Percentiles rank a stretch among this genome's conserved stretches.
Conservation (phyloP, 2,329 filamentous ascomycete genomes). For the Ceratocystis harringtonii region DNA sequence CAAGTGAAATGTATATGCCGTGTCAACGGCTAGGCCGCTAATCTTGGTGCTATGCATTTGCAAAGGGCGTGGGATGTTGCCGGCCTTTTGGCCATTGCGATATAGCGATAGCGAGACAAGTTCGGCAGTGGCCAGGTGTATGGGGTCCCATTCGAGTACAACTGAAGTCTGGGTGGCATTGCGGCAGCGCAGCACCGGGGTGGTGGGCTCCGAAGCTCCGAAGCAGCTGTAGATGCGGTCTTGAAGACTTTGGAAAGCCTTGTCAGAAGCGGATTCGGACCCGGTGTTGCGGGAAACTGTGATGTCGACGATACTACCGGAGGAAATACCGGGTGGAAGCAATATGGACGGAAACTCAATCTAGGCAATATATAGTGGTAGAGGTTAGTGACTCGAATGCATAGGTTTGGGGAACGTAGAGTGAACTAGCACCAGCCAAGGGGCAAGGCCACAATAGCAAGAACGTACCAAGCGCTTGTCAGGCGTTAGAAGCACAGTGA, state of each 20-base stretch:
- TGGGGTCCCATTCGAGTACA: slow-evolving; percentile 94
- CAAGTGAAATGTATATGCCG: slow-evolving; percentile 88
- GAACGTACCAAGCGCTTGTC: slow-evolving; percentile 80
- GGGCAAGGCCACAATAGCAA: background rate
- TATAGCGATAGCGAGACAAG: slow-evolving; percentile 80
- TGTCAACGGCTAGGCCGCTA: slow-evolving; percentile 87
- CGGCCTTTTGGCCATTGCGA: slow-evolving; percentile 92
- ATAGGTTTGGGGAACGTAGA: background rate
- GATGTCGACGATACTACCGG: slow-evolving; percentile 95
- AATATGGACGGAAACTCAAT: slow-evolving; percentile 98
- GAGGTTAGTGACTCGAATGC: slow-evolving; percentile 19
- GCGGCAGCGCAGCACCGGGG: slow-evolving; percentile 73
- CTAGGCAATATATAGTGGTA: slow-evolving; percentile 32
- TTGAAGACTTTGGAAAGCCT: slow-evolving; percentile 72
- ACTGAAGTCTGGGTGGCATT: slow-evolving; percentile 98
- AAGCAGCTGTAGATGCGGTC: slow-evolving; percentile 76
- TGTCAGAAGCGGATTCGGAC: slow-evolving; percentile 60
- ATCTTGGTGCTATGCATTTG: slow-evolving; percentile 95
- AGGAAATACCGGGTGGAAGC: slow-evolving; percentile 84
- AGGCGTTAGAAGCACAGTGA: slow-evolving; percentile 89
- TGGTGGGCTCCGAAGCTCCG: slow-evolving; percentile 59
- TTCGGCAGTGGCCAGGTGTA: slow-evolving; percentile 82
- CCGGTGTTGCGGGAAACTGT: slow-evolving; percentile 74
- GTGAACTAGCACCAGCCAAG: background rate
- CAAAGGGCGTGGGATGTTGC: slow-evolving; percentile 75